Evolutionary conservation across 2,329 filamentous ascomycete genomes (phyloP), one percentile per base, ranked within the genome.

Genomic region (Penicillium brasilianum): DNA sequence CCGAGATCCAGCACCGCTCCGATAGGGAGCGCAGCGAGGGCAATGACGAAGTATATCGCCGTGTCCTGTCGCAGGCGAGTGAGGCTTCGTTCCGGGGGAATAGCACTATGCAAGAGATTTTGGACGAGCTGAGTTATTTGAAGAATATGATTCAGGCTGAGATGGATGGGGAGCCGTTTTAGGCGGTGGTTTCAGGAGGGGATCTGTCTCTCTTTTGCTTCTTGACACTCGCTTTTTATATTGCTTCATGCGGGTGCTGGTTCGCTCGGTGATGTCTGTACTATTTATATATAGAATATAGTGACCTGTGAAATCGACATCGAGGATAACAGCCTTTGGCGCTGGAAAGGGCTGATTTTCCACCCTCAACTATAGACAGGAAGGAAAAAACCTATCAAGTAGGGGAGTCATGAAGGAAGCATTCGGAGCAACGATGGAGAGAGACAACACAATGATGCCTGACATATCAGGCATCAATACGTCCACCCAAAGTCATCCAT

Each of bases 71-170:
- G 67, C 41, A 67, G 25, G 60, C 60, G 9, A 67, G 68, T 51
- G 58, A 67, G 54, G 59, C 63, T 6, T 69, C 68, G 16, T 55
- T 73, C 36, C 59, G 63, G 28, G 68, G 72, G 2, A 75, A 76
- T 60, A 75, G 69, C 37, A 77, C 76, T 18, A 80, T 84, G 74
- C 77, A 80, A 63, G 78, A 82, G 64, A 71, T 84, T 60, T 76
- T 84, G 67, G 78, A 81, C 63, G 82, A 85, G 62, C 72, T 84
- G 70, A 81, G 81, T 57, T 84, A 85, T 68, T 71, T 85, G 43
- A 80, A 81, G 25, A 76, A 77, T 56, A 75, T 82, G 60, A 84
- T 84, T 36, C 73, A 76, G 57, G 71, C 71, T 60, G 74, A 71
- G 41, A 65, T 65, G 62, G 65, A 70, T 39, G 70, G 68, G 10